Percentiles rank a stretch among this genome's conserved stretches.
These are phyloP conservation scores for Gigaspora rosea DNA, from an alignment of 192 early-diverging fungal species.

Conservation along the genomic window DNA sequence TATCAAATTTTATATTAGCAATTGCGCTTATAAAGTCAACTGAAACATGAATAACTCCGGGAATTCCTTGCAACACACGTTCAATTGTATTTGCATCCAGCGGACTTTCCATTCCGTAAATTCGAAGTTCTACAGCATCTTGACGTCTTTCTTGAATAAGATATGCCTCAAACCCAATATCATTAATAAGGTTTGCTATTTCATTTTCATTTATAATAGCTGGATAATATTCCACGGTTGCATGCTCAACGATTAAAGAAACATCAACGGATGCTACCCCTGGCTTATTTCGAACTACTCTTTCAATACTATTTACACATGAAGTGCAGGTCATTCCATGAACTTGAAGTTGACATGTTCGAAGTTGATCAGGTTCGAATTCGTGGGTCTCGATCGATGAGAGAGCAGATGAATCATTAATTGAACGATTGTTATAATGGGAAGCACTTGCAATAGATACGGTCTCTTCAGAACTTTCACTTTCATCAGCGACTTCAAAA, in stretches of 20 bases:
- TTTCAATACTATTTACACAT: conserved; percentile 88
- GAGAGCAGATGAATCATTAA: background rate
- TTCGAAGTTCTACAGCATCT: conserved; percentile 66
- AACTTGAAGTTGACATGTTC: conserved; percentile 63
- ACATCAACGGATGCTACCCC: conserved; percentile 80
- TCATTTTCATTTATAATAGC: conserved; percentile 42
- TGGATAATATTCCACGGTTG: conserved; percentile 68
- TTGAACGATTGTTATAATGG: background rate
- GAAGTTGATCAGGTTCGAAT: conserved; percentile 12
- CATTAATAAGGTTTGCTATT: conserved; percentile 68
- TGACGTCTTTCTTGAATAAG: conserved; percentile 51
- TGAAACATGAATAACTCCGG: conserved; percentile 61
- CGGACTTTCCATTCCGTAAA: conserved; percentile 94
- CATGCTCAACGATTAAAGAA: conserved; percentile 80
- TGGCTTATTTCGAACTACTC: conserved; percentile 51
- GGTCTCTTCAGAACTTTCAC: background rate
- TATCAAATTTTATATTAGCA: conserved; percentile 75
- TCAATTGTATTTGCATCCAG: conserved; percentile 82
- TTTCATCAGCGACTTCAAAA: conserved; percentile 52
- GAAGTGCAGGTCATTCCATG: conserved; percentile 95
- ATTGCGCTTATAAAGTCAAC: conserved; percentile 80
- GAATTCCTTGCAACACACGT: conserved; percentile 55
- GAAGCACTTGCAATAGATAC: background rate
- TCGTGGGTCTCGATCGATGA: conserved; percentile 1
- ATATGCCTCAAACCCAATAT: conserved; percentile 73